phyloP scores from a whole-genome alignment of 225 moss, liverwort and hornwort species.

The Marchantia paleacea region DNA sequence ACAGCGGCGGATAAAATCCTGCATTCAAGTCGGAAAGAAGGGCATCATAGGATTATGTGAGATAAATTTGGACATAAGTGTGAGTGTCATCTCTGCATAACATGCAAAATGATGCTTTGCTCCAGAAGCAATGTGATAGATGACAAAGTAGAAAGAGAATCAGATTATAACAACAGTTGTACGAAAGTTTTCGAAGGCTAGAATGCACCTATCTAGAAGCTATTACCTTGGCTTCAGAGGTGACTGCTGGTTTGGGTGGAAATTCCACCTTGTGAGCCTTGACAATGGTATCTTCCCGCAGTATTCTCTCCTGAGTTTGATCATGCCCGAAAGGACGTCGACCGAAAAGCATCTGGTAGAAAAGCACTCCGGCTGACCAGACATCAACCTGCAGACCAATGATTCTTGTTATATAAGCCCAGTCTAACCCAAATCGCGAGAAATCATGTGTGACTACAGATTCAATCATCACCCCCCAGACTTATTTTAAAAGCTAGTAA shows the following conservation, averaged over 20 bases:
- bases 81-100: too few species aligned
- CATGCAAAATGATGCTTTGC: not conserved
- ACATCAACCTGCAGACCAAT: slow-evolving; percentile 74
- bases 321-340: slow-evolving; percentile 92
- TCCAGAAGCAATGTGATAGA: not conserved
- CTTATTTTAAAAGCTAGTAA: too few species aligned
- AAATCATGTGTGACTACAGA: too few species aligned
- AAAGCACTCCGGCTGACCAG: slow-evolving; percentile 92
- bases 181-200: too few species aligned
- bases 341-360: slow-evolving; percentile 94
- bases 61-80: not conserved
- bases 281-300: slow-evolving; percentile 91
- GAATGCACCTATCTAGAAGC: not conserved
- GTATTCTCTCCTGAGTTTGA: slow-evolving; percentile 87
- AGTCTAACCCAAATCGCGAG: too few species aligned
- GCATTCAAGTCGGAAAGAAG: not conserved
- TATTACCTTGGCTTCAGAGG: slow-evolving; percentile 80
- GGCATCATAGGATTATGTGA: not conserved
- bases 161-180: not conserved
- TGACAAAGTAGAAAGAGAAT: not conserved
- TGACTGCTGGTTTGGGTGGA: slow-evolving; percentile 77
- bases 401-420: too few species aligned
- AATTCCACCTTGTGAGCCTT: slow-evolving; percentile 95
- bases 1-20: slow-evolving; percentile 91
- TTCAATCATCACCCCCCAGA: too few species aligned